Evolutionary conservation across 2,329 filamentous ascomycete genomes (phyloP), one percentile per base, ranked within the genome.

Genomic region (Stachybotrys elegans): DNA sequence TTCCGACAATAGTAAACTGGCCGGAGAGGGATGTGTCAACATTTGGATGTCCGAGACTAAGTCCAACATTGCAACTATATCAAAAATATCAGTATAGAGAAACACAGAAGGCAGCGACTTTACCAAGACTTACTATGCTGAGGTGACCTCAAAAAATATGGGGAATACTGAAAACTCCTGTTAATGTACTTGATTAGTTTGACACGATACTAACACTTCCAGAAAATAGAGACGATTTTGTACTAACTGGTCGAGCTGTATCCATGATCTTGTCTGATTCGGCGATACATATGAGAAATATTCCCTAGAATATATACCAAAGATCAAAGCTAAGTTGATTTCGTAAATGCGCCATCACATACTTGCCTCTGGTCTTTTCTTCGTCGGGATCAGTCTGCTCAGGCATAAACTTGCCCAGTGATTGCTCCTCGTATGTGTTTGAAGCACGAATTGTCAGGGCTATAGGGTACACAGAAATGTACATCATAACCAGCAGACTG

Each of bases 401-500:
- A n/a, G 63, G 56, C 11, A 65, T 60, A 53, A 82, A 84, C 21
- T 83, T 71, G 1, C 79, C 81, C 5, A 85, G 59, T 39, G 75
- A 77, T 37, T 73, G 70, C 55, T 83, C 79, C 59, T 83, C 78
- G 57, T 83, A 83, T 5, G 78, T 75, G 48, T 79, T 82, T 23
- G 72, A 75, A 43, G 76, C 73, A 35, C 79, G 73, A 61, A 83
- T 79, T 16, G 70, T 78, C 42, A 83, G 79, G 13, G 77, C 78
- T 23, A 82, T 75, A 0, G 80, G 79, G 46, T 79, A 81, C 4
- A 77, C 72, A 5, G 74, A 73, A 38, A 83, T 81, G 58, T 82
- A 83, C 79, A 84, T 83, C 79, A 83, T 83, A 36, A 79, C 69
- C 0, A 83, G 65, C 45, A 81, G 75, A 25, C 78, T 71, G 27